Conservation (phyloP, 2,329 filamentous ascomycete genomes). For the Ascochyta pisi region DNA sequence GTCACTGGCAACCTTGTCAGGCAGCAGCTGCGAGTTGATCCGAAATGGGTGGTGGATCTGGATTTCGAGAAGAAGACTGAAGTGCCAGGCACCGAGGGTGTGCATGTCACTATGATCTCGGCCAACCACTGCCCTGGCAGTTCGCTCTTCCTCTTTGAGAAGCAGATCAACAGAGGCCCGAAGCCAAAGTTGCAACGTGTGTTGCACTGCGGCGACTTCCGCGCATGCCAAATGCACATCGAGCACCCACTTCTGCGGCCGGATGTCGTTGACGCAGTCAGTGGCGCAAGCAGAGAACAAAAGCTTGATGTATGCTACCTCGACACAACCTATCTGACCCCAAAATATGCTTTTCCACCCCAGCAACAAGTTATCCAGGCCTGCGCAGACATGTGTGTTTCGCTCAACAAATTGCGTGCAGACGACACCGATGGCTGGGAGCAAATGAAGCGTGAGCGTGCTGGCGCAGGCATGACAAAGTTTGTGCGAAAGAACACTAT, state of each 20-base stretch:
- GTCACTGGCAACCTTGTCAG: constrained; percentile 90
- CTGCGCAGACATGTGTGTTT: constrained; percentile 87
- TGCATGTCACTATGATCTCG: constrained; percentile 89
- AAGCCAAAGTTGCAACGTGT: constrained; percentile 75
- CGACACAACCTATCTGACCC: constrained; percentile 95
- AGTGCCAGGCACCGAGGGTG: constrained; percentile 81
- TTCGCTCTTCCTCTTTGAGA: constrained; percentile 92
- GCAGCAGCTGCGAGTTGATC: constrained; percentile 83
- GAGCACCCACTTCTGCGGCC: constrained; percentile 82
- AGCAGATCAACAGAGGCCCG: constrained; percentile 67
- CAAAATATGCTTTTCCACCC: constrained; percentile 90
- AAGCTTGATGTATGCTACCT: constrained; percentile 95
- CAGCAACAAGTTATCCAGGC: constrained; percentile 87
- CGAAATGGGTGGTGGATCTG: constrained; percentile 82
- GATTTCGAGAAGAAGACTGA: constrained; percentile 84
- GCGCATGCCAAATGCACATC: constrained; percentile 85
- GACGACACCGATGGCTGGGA: constrained; percentile 65
- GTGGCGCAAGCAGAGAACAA: constrained; percentile 77
- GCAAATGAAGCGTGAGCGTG: constrained; percentile 61
- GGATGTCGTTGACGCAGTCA: constrained; percentile 71
- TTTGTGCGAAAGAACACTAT: constrained; percentile 61
- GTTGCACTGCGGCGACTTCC: constrained; percentile 93
- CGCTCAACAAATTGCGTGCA: constrained; percentile 70
- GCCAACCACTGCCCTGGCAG: constrained; percentile 98
- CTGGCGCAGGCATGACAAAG: constrained; percentile 66